Conservation (phyloP, 768 basidiomycete species). For the Calocybe cyanea region DNA sequence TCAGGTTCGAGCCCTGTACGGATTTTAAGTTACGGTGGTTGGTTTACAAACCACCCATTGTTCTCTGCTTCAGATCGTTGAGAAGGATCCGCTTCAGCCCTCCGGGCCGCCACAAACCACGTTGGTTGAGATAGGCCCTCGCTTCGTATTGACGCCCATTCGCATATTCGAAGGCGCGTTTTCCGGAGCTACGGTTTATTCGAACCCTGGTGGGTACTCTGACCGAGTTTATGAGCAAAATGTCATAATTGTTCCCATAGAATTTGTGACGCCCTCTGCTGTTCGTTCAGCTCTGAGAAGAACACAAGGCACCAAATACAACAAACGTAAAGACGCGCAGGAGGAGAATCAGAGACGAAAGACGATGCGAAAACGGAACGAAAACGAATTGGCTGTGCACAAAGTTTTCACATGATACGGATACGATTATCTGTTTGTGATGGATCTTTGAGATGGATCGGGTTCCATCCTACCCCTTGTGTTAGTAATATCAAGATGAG, state of each 20-base stretch:
- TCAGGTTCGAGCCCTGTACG: constrained; percentile 56
- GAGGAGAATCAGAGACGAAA: constrained; percentile 61
- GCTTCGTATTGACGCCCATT: constrained; percentile 96
- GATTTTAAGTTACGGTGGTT: not conserved
- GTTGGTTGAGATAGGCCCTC: constrained; percentile 95
- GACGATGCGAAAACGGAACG: constrained; percentile 57
- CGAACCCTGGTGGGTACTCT: constrained; percentile 88
- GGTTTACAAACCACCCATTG: constrained; percentile 8
- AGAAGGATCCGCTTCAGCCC: constrained; percentile 89
- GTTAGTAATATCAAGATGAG: too few species aligned
- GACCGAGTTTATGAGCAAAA: not conserved
- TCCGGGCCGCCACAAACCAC: constrained; percentile 81
- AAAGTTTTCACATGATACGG: constrained; percentile 80
- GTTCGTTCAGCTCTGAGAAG: constrained; percentile 66
- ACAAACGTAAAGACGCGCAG: constrained; percentile 75
- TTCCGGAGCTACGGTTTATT: constrained; percentile 90
- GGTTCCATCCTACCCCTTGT: too few species aligned
- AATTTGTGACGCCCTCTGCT: constrained; percentile 88
- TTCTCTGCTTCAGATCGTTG: constrained; percentile 65
- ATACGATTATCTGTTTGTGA: constrained; percentile 7
- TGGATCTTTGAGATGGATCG: not conserved
- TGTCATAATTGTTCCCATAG: constrained; percentile 33
- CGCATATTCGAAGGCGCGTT: constrained; percentile 98
- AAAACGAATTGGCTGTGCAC: constrained; percentile 78
- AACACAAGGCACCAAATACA: constrained; percentile 79